Evolutionary conservation across 75 land plant genomes (phyloP), one percentile per base, ranked within the genome.

Genomic region (Pinus tabuliformis): DNA sequence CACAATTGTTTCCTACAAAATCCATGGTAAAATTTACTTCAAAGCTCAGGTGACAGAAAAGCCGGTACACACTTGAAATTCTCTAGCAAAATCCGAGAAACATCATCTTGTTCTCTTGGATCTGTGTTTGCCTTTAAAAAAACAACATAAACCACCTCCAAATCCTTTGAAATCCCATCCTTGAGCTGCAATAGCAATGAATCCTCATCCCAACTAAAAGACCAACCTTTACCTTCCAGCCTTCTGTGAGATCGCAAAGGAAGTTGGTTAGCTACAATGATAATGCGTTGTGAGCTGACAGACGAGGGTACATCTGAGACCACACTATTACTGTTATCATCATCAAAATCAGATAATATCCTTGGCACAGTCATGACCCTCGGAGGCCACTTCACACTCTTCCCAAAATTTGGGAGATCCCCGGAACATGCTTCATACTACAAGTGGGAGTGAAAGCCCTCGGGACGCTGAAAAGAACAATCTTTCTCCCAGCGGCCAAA

Each of bases 1-100:
- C 96, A 93, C n/a, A 91, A 76, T 56, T 87, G 86, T 78, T 93
- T 88, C 86, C 91, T 93, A 58, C 97, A 94, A 56, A 94, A 92
- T 1, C 95, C 95, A 68, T 91, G 90, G 78, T 94, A 94, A 73
- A 85, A 91, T 75, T 81, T 87, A 5, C 78, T 79, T 57, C 78
- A 83, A 57, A 92, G 75, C 20, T 93, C 95, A 65, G 72, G 81
- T 18, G 90, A 82, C 4, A 93, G 63, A 75, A 93, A 93, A 3
- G 95, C 85, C 7, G 95, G 92, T 4, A 92, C 90, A 79, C 95
- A 93, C 36, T 87, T 89, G 63, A 86, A 92, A 59, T 86, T 83
- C 9, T 89, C 86, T 7, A 87, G 76, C 57, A 93, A 79, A 56
- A 26, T 77, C 33, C 83, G 88, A 15, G 95, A 81, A 73, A 91